Evolutionary conservation across 2,329 filamentous ascomycete genomes (phyloP).

Genomic region (Fusarium udum): DNA sequence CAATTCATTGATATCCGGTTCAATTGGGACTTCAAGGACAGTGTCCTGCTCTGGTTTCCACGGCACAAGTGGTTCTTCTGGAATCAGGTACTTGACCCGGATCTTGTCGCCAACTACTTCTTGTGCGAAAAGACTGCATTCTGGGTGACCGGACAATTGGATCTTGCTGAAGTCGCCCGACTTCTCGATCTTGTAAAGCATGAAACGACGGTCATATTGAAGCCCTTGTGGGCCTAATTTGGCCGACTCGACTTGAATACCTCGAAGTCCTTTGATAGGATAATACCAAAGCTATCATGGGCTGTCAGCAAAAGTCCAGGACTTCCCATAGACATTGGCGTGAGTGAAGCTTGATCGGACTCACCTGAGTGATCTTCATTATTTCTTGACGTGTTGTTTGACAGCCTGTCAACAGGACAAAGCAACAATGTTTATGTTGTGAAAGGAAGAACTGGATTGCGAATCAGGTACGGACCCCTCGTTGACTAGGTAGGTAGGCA

Average conservation of each 20-base stretch:
- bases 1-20: constrained; percentile 59
- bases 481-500: constrained; percentile 15
- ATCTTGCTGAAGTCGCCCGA: constrained; percentile 62
- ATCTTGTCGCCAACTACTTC: constrained; percentile 56
- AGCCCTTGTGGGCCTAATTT: constrained; percentile 70
- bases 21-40: constrained; percentile 64
- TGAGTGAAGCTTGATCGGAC: neutral
- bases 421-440: constrained; percentile 15
- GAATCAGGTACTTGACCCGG: constrained; percentile 55
- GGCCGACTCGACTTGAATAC: constrained; percentile 63
- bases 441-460: constrained; percentile 14
- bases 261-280: constrained; percentile 77
- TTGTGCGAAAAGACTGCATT: constrained; percentile 72
- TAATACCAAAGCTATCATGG: constrained; percentile 68
- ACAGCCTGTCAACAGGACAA: neutral
- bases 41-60: constrained; percentile 48
- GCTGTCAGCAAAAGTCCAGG: constrained; percentile 2
- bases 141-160: constrained; percentile 65
- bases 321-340: neutral
- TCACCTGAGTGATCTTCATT: constrained; percentile 49
- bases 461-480: constrained; percentile 28
- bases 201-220: constrained; percentile 73
- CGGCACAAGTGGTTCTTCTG: constrained; percentile 52
- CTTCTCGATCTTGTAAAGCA: constrained; percentile 67
- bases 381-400: neutral